phyloP scores from a whole-genome alignment of 352 stramenopile species.

The Globisporangium iwayamae region DNA sequence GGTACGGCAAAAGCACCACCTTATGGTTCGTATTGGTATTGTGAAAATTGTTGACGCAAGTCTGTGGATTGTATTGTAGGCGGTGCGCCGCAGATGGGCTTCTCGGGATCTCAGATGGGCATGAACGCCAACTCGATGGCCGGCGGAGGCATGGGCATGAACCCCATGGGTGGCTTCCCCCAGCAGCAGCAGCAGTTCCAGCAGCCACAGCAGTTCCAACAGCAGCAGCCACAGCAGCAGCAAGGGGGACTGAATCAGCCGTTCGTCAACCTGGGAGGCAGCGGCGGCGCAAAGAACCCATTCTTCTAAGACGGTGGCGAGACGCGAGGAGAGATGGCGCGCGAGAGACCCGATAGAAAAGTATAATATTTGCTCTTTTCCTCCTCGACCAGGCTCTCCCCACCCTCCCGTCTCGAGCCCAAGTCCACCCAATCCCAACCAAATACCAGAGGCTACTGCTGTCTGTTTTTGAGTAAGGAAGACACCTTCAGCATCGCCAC shows the following conservation, averaged over 20 bases:
- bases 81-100: constrained; percentile 42
- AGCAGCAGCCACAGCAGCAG: constrained; percentile 29
- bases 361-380: constrained; percentile 11
- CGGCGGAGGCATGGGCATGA: constrained; percentile 45
- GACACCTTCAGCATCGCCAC: not conserved
- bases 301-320: constrained; percentile 35
- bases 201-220: constrained; percentile 25
- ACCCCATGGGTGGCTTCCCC: constrained; percentile 47
- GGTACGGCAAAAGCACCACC: constrained; percentile 24
- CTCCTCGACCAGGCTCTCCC: not conserved
- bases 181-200: constrained; percentile 35
- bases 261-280: constrained; percentile 72
- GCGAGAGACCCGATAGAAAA: constrained; percentile 12
- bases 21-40: not conserved
- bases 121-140: constrained; percentile 53
- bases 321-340: not conserved
- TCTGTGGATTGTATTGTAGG: constrained; percentile 17
- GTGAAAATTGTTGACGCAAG: not conserved
- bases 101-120: constrained; percentile 43
- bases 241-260: constrained; percentile 58
- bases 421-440: not conserved
- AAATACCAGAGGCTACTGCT: not conserved
- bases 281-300: constrained; percentile 31
- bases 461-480: not conserved
- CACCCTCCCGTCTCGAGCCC: not conserved